These are phyloP conservation scores for Hypoxylon intermedium DNA, from an alignment of 495 filamentous ascomycete genomes.

Conservation along the genomic window DNA sequence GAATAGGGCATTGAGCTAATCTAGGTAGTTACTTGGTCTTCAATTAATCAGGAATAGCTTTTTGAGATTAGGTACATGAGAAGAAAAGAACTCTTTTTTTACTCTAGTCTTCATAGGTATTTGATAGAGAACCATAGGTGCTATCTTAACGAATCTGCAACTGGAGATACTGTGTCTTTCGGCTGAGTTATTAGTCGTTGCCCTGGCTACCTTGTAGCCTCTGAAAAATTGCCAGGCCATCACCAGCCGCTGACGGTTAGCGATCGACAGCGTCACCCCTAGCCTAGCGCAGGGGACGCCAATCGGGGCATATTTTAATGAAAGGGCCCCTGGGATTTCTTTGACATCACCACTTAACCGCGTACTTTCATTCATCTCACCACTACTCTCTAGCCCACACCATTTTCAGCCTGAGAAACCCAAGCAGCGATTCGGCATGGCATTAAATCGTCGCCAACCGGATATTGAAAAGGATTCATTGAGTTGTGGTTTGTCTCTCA, in stretches of 20 bases:
- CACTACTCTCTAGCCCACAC: too few species aligned
- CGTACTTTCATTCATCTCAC: too few species aligned
- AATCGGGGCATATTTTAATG: not conserved
- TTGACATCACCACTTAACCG: constrained; percentile 22
- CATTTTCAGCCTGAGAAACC: not conserved
- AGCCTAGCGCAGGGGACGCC: not conserved
- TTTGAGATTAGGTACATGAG: not conserved
- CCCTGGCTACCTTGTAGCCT: too few species aligned
- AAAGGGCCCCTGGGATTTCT: not conserved
- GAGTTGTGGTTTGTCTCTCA: not conserved
- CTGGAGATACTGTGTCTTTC: too few species aligned
- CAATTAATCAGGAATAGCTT: too few species aligned
- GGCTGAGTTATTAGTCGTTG: too few species aligned
- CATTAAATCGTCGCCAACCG: not conserved
- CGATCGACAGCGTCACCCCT: not conserved
- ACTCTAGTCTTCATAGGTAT: too few species aligned
- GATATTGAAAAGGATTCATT: not conserved
- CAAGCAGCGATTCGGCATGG: not conserved
- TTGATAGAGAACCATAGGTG: too few species aligned
- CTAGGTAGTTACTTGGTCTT: not conserved
- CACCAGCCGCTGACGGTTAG: not conserved
- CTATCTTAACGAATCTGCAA: too few species aligned
- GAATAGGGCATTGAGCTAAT: not conserved
- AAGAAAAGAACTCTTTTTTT: not conserved
- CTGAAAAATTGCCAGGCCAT: too few species aligned